A percentile compares a stretch with the other conserved stretches of the same genome.
These are phyloP conservation scores for Friedmanniomyces endolithicus DNA, from an alignment of 495 filamentous ascomycete species.

Conservation along the genomic window DNA sequence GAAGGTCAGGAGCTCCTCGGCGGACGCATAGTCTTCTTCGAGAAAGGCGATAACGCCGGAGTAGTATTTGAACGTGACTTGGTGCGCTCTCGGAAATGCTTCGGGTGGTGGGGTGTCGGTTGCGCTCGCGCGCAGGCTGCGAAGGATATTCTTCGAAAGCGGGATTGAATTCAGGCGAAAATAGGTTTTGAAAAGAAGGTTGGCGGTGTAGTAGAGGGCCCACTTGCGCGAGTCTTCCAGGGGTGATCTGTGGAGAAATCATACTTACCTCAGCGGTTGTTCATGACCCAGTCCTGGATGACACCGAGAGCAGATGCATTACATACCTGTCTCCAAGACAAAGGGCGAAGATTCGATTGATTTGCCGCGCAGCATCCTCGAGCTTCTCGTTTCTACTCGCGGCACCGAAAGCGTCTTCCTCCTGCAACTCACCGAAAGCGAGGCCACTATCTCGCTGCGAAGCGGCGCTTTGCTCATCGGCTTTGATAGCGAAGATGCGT, in stretches of 20 bases:
- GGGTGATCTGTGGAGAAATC: conserved; percentile 48
- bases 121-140: conserved; percentile 58
- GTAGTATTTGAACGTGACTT: conserved; percentile 95
- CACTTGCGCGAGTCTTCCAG: conserved; percentile 89
- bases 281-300: neutral
- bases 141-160: conserved; percentile 82
- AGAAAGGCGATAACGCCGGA: conserved; percentile 79
- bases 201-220: conserved; percentile 87
- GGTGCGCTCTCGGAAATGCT: conserved; percentile 71
- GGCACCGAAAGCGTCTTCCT: conserved; percentile 65
- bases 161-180: conserved; percentile 84
- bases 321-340: conserved; percentile 80
- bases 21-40: conserved; percentile 81
- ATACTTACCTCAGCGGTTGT: conserved; percentile 16
- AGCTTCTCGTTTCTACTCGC: conserved; percentile 63
- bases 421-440: conserved; percentile 20
- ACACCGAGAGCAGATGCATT: neutral
- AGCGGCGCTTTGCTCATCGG: conserved; percentile 48
- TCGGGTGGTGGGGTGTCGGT: conserved; percentile 65
- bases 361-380: conserved; percentile 74
- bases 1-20: conserved; percentile 64
- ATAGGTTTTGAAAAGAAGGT: conserved; percentile 93
- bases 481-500: conserved; percentile 74
- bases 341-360: conserved; percentile 78
- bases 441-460: conserved; percentile 38